phyloP scores from a whole-genome alignment of 768 basidiomycete genomes.

The Kwoniella sp. region DNA sequence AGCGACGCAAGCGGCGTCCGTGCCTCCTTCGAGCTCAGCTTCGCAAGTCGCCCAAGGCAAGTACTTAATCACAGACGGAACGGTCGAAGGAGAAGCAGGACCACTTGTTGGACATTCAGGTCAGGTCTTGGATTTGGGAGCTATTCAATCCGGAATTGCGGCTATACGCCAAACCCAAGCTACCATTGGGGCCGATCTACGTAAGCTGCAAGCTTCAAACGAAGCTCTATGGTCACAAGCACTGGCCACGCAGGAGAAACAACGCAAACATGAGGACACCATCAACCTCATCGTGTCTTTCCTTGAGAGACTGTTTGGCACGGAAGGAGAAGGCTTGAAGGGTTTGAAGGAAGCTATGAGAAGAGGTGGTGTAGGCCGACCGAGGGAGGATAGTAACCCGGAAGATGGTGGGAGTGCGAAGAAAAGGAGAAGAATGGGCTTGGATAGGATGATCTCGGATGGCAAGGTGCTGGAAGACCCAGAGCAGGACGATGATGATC shows the following conservation, averaged over 20 bases:
- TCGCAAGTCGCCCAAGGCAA: constrained; percentile 1
- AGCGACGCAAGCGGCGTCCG: constrained; percentile 5
- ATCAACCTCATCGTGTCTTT: constrained; percentile 95
- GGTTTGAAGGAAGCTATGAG: constrained; percentile 47
- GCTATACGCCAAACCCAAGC: constrained; percentile 90
- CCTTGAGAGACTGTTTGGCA: constrained; percentile 81
- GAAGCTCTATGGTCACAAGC: constrained; percentile 92
- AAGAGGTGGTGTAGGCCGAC: constrained; percentile 37
- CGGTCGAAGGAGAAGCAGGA: constrained; percentile 43
- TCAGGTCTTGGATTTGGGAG: constrained; percentile 67
- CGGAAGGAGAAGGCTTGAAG: constrained; percentile 49
- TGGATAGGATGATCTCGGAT: constrained; percentile 53
- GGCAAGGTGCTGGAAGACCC: constrained; percentile 24
- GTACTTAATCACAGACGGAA: constrained; percentile 47
- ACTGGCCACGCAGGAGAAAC: constrained; percentile 70
- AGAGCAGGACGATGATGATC: constrained; percentile 29
- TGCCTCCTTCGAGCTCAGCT: neutral
- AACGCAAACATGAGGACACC: constrained; percentile 93
- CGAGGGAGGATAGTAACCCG: constrained; percentile 25
- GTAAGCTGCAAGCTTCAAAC: constrained; percentile 82
- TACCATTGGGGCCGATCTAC: constrained; percentile 83
- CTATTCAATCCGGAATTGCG: constrained; percentile 77
- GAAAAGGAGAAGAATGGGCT: constrained; percentile 45
- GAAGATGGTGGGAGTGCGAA: constrained; percentile 22
- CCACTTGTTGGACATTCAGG: constrained; percentile 34